Percentiles rank a stretch among this genome's conserved stretches.
Evolutionary conservation across 2,329 filamentous ascomycete genomes (phyloP).

Genomic region (Fusarium anthophilum): DNA sequence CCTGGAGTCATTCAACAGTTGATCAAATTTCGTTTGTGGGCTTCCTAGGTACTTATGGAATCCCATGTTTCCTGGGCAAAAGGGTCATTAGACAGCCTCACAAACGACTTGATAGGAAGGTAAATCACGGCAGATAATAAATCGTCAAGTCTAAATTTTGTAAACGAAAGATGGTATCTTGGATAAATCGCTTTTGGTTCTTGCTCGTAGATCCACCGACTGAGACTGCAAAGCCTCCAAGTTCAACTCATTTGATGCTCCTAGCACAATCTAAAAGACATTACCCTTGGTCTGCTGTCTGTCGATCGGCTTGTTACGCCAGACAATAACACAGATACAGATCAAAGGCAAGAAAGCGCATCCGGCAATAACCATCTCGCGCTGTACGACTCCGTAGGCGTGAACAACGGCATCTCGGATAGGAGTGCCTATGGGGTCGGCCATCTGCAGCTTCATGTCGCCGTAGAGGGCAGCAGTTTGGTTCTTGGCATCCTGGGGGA

Average conservation of each 20-base stretch:
- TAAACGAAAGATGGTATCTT: background rate
- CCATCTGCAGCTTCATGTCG: constrained; percentile 61
- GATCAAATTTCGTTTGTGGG: background rate
- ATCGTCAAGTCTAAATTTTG: background rate
- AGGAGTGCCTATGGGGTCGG: constrained; percentile 56
- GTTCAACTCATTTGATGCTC: background rate
- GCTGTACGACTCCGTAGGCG: constrained; percentile 65
- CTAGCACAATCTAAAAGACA: constrained; percentile 53
- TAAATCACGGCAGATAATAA: background rate
- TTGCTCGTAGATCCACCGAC: background rate
- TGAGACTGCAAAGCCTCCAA: background rate
- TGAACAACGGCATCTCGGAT: constrained; percentile 64
- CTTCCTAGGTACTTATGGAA: background rate
- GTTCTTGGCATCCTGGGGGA: constrained; percentile 53
- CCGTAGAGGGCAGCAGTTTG: constrained; percentile 62
- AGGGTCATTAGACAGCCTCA: background rate
- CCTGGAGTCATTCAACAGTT: background rate
- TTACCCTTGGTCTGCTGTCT: constrained; percentile 61
- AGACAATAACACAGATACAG: constrained; percentile 55
- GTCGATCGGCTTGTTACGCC: constrained; percentile 60
- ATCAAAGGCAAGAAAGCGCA: constrained; percentile 46
- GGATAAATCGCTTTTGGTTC: background rate
- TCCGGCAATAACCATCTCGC: constrained; percentile 55
- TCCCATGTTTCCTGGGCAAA: background rate
- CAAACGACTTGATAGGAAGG: background rate